Evolutionary conservation across 257 asterid species (phyloP).

Genomic region (Fraxinus cuspidata): DNA sequence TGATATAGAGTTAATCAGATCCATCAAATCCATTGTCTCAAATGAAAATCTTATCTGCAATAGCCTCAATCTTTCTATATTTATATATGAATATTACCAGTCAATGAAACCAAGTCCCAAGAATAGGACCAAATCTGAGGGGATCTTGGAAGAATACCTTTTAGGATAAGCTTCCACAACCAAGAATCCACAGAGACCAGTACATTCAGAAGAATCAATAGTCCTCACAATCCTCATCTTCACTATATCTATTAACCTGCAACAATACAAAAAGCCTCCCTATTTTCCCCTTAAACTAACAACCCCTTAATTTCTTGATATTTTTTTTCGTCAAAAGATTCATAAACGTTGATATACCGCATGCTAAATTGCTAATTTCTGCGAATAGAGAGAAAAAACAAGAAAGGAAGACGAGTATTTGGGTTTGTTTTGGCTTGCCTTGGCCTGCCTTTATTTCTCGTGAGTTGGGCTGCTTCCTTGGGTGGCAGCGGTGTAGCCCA

Average conservation of each 20-base stretch:
- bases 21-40: slow-evolving; percentile 41
- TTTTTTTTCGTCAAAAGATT: slow-evolving; percentile 6
- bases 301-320: slow-evolving; percentile 7
- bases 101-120: slow-evolving; percentile 96
- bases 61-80: not conserved
- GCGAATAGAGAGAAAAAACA: slow-evolving; percentile 11
- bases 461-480: not conserved
- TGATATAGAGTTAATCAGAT: slow-evolving; percentile 40
- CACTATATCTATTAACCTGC: slow-evolving; percentile 14
- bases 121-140: slow-evolving; percentile 92
- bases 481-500: not conserved
- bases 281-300: not conserved
- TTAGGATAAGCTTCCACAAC: slow-evolving; percentile 94
- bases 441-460: too few species aligned
- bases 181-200: slow-evolving; percentile 63
- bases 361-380: not conserved
- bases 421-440: not conserved
- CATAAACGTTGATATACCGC: not conserved
- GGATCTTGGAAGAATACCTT: slow-evolving; percentile 95
- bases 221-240: slow-evolving; percentile 62
- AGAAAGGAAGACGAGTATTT: slow-evolving; percentile 28
- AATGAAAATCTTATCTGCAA: slow-evolving; percentile 12
- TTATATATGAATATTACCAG: slow-evolving; percentile 60
- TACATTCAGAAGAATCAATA: slow-evolving; percentile 52
- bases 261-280: not conserved